A percentile compares a stretch with the other conserved stretches of the same genome.
Evolutionary conservation across 2,329 filamentous ascomycete species (phyloP).

Genomic region (Colletotrichum lupini): DNA sequence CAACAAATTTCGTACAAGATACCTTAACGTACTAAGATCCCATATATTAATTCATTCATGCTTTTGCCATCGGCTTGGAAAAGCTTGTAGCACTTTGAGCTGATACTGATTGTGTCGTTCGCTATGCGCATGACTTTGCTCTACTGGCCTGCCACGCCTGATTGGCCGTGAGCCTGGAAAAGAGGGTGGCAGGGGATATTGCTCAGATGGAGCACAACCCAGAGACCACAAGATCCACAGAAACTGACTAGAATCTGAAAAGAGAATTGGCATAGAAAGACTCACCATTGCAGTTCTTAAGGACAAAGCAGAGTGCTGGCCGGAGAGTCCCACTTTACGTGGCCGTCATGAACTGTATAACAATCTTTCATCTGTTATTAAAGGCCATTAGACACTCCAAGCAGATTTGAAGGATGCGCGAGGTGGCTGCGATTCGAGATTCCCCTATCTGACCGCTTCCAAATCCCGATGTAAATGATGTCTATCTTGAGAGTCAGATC

Average conservation of each 20-base stretch:
- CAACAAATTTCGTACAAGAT: neutral
- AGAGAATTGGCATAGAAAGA: neutral
- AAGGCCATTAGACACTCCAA: neutral
- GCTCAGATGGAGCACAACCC: neutral
- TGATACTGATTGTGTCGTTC: neutral
- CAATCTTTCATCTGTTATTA: neutral
- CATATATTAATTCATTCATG: neutral
- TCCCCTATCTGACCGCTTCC: neutral
- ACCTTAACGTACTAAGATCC: neutral
- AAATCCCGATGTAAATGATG: neutral
- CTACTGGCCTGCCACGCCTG: neutral
- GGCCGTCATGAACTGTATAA: neutral
- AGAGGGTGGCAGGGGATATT: neutral
- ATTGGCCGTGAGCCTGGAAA: neutral
- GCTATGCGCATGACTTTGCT: neutral
- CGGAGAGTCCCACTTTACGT: neutral
- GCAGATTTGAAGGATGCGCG: neutral
- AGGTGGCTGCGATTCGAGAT: too few relatives aligned
- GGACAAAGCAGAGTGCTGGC: neutral
- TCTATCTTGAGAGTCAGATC: too few relatives aligned
- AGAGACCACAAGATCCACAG: neutral
- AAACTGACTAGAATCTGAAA: neutral
- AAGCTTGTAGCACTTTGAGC: neutral
- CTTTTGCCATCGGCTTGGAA: neutral
- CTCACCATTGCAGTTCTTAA: neutral